These are phyloP conservation scores for Asclepias syriaca DNA, from an alignment of 257 asterid species.

Conservation along the genomic window DNA sequence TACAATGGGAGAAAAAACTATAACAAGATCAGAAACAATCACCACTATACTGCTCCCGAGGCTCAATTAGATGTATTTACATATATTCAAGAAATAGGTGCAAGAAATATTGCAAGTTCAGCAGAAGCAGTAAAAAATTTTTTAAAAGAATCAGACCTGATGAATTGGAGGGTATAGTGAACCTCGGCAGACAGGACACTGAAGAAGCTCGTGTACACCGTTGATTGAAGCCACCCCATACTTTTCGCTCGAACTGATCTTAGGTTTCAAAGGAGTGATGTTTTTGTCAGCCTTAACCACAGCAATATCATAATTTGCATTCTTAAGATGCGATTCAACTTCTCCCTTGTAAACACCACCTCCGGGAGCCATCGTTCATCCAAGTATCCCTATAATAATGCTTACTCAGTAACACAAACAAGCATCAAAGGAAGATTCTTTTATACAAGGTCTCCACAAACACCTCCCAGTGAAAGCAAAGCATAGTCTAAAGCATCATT, in stretches of 20 bases:
- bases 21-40: neutral
- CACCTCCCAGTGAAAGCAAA: slow-evolving; percentile 1
- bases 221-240: slow-evolving; percentile 30
- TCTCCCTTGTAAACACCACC: slow-evolving; percentile 50
- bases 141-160: slow-evolving; percentile 43
- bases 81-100: neutral
- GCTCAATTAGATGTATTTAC: neutral
- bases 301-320: slow-evolving; percentile 28
- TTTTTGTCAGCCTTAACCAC: slow-evolving; percentile 36
- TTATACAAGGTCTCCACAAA: neutral
- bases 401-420: slow-evolving; percentile 5
- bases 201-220: slow-evolving; percentile 69
- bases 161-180: slow-evolving; percentile 78
- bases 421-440: neutral
- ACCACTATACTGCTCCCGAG: neutral
- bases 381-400: slow-evolving; percentile 10
- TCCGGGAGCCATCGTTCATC: slow-evolving; percentile 55
- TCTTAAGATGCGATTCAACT: slow-evolving; percentile 38
- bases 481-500: neutral
- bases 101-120: neutral
- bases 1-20: neutral
- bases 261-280: slow-evolving; percentile 18
- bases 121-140: neutral
- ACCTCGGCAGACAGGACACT: slow-evolving; percentile 60
- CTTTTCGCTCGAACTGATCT: slow-evolving; percentile 33